phyloP scores from a whole-genome alignment of 805 yeast genomes.

The Maudiozyma bulderi region DNA sequence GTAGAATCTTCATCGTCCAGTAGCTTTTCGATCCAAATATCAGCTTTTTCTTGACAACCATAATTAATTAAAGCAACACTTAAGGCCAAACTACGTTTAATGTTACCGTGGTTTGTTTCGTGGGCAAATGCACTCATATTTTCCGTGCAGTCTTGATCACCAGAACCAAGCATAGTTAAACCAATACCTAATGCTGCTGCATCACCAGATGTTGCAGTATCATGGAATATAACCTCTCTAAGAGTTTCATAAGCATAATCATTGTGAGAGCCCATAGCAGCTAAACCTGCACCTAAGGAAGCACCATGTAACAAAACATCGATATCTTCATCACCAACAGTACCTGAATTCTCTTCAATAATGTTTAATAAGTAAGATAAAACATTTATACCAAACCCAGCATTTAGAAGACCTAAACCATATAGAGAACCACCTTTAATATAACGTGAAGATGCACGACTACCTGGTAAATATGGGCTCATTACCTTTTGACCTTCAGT shows the following conservation, averaged over 20 bases:
- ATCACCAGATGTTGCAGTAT: constrained; percentile 89
- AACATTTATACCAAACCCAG: constrained; percentile 89
- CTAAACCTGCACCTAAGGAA: constrained; percentile 87
- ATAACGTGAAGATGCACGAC: constrained; percentile 58
- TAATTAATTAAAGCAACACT: constrained; percentile 81
- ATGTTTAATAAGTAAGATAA: constrained; percentile 68
- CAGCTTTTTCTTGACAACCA: constrained; percentile 78
- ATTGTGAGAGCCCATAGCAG: constrained; percentile 88
- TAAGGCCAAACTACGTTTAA: constrained; percentile 84
- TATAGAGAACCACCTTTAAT: constrained; percentile 93
- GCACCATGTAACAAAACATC: constrained; percentile 94
- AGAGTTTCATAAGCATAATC: constrained; percentile 69
- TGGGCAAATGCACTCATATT: constrained; percentile 88
- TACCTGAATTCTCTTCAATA: constrained; percentile 50
- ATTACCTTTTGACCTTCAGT: constrained; percentile 81
- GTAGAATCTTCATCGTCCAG: constrained; percentile 69
- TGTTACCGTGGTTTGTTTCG: constrained; percentile 93
- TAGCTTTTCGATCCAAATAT: constrained; percentile 53
- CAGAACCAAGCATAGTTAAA: constrained; percentile 87
- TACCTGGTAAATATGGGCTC: constrained; percentile 85
- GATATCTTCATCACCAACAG: constrained; percentile 55
- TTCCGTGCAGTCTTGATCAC: constrained; percentile 51
- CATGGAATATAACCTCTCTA: constrained; percentile 75
- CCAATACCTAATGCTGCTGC: constrained; percentile 97
- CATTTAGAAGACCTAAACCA: constrained; percentile 87